phyloP scores from a whole-genome alignment of 176 grass and related monocot genomes.

The Triticum urartu region DNA sequence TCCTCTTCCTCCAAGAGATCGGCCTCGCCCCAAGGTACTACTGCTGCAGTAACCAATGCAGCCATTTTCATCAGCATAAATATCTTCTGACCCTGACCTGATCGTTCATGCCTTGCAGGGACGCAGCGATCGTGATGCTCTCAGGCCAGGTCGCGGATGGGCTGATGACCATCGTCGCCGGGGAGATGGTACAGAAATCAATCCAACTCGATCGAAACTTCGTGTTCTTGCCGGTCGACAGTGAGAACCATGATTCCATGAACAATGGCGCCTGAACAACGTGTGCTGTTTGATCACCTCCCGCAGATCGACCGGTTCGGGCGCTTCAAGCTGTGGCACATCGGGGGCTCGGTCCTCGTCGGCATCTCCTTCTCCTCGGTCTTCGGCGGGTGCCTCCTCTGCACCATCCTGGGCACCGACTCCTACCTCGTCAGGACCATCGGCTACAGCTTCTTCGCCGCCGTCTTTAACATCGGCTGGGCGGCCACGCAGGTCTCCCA shows the following conservation, averaged over 20 bases:
- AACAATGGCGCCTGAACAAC: not conserved
- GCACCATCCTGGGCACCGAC: conserved; percentile 57
- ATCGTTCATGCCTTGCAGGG: conserved; percentile 25
- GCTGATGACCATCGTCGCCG: conserved; percentile 56
- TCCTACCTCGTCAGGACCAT: conserved; percentile 51
- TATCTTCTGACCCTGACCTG: not conserved
- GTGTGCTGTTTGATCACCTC: not conserved
- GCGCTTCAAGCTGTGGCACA: conserved; percentile 71
- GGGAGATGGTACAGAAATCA: conserved; percentile 52
- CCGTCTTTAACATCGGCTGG: conserved; percentile 70
- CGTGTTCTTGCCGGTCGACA: not conserved
- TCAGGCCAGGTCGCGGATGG: conserved; percentile 72
- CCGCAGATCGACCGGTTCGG: conserved; percentile 60
- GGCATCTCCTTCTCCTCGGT: conserved; percentile 74
- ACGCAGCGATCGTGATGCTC: conserved; percentile 68
- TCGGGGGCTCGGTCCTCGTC: conserved; percentile 59
- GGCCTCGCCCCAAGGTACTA: conserved; percentile 62
- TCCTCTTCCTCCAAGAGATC: conserved; percentile 68
- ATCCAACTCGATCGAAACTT: not conserved
- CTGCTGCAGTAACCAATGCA: not conserved
- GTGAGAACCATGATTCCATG: not conserved
- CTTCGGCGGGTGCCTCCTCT: conserved; percentile 65
- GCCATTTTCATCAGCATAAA: not conserved
- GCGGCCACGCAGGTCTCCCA: conserved; percentile 75
- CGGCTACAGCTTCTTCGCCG: conserved; percentile 69